A percentile compares a stretch with the other conserved stretches of the same genome.
These are phyloP conservation scores for Nitzschia sp. DNA, from an alignment of 108 stramenopile species.

Conservation along the genomic window DNA sequence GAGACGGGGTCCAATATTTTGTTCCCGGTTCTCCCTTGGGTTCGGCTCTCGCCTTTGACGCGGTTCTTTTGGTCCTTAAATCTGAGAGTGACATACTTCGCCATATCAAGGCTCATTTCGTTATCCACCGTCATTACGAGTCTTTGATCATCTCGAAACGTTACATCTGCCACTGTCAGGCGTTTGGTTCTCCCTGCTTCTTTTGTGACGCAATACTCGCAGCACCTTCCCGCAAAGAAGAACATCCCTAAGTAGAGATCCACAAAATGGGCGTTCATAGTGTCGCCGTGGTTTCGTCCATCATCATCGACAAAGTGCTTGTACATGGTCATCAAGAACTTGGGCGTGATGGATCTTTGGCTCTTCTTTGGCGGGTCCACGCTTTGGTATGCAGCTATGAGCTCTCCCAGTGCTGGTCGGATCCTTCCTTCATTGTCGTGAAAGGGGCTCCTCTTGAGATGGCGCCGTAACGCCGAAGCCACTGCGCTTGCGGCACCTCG, in stretches of 20 bases:
- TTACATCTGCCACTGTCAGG: background rate
- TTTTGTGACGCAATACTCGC: background rate
- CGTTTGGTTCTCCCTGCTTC: background rate
- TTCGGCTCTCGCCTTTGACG: background rate
- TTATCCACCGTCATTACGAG: background rate
- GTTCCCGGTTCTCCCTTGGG: background rate
- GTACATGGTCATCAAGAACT: background rate
- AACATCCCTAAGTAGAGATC: background rate
- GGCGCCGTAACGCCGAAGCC: background rate
- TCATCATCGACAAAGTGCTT: background rate
- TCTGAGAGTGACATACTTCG: background rate
- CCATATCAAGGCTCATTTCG: background rate
- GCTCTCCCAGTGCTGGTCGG: background rate
- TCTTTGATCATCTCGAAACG: background rate
- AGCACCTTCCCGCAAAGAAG: background rate
- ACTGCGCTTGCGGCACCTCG: background rate
- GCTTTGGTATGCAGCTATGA: background rate
- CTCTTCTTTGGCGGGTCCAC: background rate
- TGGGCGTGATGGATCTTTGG: background rate
- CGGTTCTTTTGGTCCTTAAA: constrained; percentile 2
- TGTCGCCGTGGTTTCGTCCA: too few species aligned
- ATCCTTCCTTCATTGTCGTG: background rate
- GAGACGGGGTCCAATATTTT: background rate
- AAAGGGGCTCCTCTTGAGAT: background rate
- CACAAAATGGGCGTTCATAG: too few species aligned